These are phyloP conservation scores for Dunaliella sp. DNA, from an alignment of 139 green algal genomes.

Conservation along the genomic window DNA sequence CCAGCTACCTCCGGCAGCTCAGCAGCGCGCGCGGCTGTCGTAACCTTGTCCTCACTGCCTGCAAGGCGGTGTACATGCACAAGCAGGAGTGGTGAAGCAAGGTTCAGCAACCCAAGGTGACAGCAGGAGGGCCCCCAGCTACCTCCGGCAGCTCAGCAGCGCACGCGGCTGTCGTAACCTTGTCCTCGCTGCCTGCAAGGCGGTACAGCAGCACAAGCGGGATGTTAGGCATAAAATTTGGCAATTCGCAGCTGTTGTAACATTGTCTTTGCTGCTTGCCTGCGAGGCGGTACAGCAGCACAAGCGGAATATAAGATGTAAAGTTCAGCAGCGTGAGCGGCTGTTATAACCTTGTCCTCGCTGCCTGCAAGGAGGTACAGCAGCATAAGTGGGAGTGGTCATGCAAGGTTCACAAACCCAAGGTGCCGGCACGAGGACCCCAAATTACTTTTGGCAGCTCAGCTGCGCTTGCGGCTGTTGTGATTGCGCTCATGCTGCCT, in stretches of 20 bases:
- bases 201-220: background rate
- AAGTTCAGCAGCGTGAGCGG: too few species aligned
- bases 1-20: background rate
- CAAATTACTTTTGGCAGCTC: background rate
- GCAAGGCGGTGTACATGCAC: background rate
- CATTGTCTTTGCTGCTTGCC: background rate
- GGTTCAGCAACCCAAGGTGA: background rate
- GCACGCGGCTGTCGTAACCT: background rate
- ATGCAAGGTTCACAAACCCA: background rate
- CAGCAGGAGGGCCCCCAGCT: background rate
- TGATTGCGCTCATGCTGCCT: background rate
- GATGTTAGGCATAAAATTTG: too few species aligned
- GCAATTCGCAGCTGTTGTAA: background rate
- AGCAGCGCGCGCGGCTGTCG: background rate
- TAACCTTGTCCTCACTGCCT: background rate
- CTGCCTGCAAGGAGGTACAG: background rate
- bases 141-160: background rate
- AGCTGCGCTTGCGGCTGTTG: background rate
- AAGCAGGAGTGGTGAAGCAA: background rate
- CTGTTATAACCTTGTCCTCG: background rate
- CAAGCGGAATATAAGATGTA: too few species aligned
- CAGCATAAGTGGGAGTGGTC: background rate
- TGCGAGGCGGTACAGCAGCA: background rate
- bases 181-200: background rate
- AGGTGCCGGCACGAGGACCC: background rate